phyloP scores from a whole-genome alignment of 148 eudicot genomes.

The Fagopyrum esculentum region DNA sequence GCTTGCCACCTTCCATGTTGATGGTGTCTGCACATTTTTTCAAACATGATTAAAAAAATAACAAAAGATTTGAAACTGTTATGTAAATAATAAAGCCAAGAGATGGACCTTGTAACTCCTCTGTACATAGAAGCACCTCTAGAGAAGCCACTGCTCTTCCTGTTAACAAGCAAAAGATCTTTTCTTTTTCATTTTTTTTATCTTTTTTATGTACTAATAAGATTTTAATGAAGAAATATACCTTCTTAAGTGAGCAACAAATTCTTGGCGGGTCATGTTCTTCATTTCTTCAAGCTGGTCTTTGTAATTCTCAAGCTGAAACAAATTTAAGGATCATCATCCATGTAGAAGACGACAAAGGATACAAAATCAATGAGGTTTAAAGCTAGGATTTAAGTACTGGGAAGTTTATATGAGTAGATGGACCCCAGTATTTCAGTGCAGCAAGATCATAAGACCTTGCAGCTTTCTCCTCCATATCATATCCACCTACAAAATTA shows the following conservation, averaged over 20 bases:
- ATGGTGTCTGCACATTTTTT: constrained; percentile 38
- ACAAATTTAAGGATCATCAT: not conserved
- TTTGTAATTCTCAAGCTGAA: constrained; percentile 66
- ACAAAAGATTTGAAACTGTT: constrained; percentile 5
- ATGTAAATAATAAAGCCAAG: not conserved
- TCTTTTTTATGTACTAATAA: not conserved
- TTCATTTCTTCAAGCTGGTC: constrained; percentile 73
- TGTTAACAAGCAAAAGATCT: constrained; percentile 17
- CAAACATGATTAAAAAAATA: constrained; percentile 31
- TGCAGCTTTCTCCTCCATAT: constrained; percentile 63
- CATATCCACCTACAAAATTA: constrained; percentile 37
- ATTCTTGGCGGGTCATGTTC: constrained; percentile 87
- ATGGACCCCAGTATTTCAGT: constrained; percentile 57
- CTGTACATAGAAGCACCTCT: constrained; percentile 93
- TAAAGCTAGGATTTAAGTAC: constrained; percentile 20
- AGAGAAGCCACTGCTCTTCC: constrained; percentile 96
- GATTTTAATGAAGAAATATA: not conserved
- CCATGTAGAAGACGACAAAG: not conserved
- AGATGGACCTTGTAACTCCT: constrained; percentile 83
- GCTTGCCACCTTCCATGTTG: constrained; percentile 73
- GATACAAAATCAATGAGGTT: constrained; percentile 8
- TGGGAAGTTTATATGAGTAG: constrained; percentile 50
- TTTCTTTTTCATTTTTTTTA: not conserved
- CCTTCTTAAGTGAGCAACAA: constrained; percentile 90
- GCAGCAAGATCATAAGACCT: constrained; percentile 62